Evolutionary conservation across 164 flowering plant genomes (phyloP).

Genomic region (Kalanchoe fedtschenkoi): DNA sequence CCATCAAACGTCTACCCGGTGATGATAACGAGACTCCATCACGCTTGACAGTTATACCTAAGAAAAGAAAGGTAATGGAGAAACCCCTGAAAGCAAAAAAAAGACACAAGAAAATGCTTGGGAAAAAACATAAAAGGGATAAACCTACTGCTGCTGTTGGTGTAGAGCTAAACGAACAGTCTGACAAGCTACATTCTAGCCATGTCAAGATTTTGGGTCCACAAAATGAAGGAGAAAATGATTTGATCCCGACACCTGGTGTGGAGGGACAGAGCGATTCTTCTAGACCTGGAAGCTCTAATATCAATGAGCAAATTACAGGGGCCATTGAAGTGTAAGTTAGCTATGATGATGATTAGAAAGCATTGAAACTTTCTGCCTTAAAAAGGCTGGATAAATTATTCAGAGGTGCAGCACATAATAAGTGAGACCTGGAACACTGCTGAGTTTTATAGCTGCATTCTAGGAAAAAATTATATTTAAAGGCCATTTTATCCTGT

Average conservation of each 20-base stretch:
- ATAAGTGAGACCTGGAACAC: too few species aligned
- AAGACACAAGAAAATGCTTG: conserved; percentile 29
- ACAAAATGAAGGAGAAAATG: not conserved
- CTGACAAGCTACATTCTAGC: not conserved
- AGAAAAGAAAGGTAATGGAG: conserved; percentile 36
- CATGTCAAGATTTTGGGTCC: not conserved
- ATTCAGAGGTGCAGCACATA: too few species aligned
- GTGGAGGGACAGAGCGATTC: not conserved
- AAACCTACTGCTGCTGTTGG: conserved; percentile 10
- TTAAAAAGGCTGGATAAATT: too few species aligned
- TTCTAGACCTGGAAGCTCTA: not conserved
- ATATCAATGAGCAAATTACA: not conserved
- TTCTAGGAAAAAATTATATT: too few species aligned
- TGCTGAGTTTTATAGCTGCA: too few species aligned
- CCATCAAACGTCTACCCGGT: conserved; percentile 39
- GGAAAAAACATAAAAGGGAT: conserved; percentile 16
- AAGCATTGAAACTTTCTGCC: not conserved
- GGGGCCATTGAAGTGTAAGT: not conserved
- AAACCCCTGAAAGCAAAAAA: conserved; percentile 50
- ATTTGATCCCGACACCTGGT: not conserved
- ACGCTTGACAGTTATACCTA: conserved; percentile 58
- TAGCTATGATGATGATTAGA: not conserved
- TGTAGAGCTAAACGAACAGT: not conserved
- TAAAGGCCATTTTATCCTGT: too few species aligned
- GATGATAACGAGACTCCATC: conserved; percentile 12